Conservation (phyloP, 495 filamentous ascomycete species). For the Xylaria scruposa region DNA sequence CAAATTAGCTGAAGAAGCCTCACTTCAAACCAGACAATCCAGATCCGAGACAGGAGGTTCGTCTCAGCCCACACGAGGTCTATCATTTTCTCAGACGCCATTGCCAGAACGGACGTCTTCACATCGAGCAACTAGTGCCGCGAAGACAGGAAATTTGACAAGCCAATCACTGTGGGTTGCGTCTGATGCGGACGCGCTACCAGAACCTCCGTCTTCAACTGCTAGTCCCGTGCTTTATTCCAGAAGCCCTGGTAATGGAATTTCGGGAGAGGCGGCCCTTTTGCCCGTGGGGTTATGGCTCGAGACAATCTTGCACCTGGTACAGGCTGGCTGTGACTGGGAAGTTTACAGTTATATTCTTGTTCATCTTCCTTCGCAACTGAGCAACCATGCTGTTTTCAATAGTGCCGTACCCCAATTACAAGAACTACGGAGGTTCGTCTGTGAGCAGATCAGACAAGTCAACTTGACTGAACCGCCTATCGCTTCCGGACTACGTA, state of each 20-base stretch:
- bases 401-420: slow-evolving; percentile 71
- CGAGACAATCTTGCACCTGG: slow-evolving; percentile 71
- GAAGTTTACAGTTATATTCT: slow-evolving; percentile 92
- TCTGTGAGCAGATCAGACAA: slow-evolving; percentile 82
- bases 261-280: slow-evolving; percentile 38
- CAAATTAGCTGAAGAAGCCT: slow-evolving; percentile 58
- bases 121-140: slow-evolving; percentile 44
- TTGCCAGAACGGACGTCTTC: slow-evolving; percentile 43
- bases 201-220: slow-evolving; percentile 48
- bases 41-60: slow-evolving; percentile 43
- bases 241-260: slow-evolving; percentile 32
- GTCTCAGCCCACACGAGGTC: slow-evolving; percentile 50
- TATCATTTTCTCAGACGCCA: slow-evolving; percentile 56
- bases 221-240: slow-evolving; percentile 53
- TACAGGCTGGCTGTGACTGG: slow-evolving; percentile 86
- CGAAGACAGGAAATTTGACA: slow-evolving; percentile 41
- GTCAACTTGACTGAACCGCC: slow-evolving; percentile 79
- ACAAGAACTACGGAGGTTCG: slow-evolving; percentile 72
- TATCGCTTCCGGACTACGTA: slow-evolving; percentile 74
- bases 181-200: slow-evolving; percentile 59
- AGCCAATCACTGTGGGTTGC: slow-evolving; percentile 58
- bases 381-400: slow-evolving; percentile 90
- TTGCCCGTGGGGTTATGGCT: slow-evolving; percentile 79
- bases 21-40: slow-evolving; percentile 46
- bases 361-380: slow-evolving; percentile 83